Evolutionary conservation across 306 rosid genomes (phyloP).

Genomic region (Hippophae rhamnoides): DNA sequence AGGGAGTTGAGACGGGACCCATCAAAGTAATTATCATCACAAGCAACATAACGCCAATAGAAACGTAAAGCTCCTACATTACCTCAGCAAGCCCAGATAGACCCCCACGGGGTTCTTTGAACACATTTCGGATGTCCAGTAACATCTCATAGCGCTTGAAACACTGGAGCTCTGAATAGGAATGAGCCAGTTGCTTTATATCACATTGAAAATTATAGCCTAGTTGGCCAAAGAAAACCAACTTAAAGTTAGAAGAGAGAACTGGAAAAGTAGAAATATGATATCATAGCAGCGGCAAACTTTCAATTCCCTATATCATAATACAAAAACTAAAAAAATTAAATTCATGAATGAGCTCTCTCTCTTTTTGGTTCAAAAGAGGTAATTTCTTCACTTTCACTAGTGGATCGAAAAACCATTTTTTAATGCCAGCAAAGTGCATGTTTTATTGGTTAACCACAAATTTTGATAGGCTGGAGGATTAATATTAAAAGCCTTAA

Average conservation of each 20-base stretch:
- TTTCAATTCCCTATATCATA: neutral
- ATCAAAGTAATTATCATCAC: constrained; percentile 1
- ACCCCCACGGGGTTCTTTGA: constrained; percentile 74
- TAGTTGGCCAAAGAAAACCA: constrained; percentile 23
- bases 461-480: too few relatives aligned
- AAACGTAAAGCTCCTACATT: constrained; percentile 1
- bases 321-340: too few relatives aligned
- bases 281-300: neutral
- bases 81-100: constrained; percentile 84
- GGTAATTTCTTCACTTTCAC: too few relatives aligned
- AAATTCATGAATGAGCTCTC: too few relatives aligned
- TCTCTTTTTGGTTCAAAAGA: too few relatives aligned
- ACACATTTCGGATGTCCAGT: constrained; percentile 72
- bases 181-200: constrained; percentile 66
- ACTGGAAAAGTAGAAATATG: neutral
- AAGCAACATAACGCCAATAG: neutral
- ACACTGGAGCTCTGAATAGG: constrained; percentile 66
- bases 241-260: constrained; percentile 19
- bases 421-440: too few relatives aligned
- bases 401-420: too few relatives aligned
- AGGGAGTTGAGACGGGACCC: neutral
- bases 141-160: constrained; percentile 74
- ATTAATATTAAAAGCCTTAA: too few relatives aligned
- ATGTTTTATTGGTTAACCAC: too few relatives aligned
- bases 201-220: constrained; percentile 92